These are phyloP conservation scores for Fomitopsis betulina DNA, from an alignment of 1,284 basidiomycete species.

Conservation along the genomic window DNA sequence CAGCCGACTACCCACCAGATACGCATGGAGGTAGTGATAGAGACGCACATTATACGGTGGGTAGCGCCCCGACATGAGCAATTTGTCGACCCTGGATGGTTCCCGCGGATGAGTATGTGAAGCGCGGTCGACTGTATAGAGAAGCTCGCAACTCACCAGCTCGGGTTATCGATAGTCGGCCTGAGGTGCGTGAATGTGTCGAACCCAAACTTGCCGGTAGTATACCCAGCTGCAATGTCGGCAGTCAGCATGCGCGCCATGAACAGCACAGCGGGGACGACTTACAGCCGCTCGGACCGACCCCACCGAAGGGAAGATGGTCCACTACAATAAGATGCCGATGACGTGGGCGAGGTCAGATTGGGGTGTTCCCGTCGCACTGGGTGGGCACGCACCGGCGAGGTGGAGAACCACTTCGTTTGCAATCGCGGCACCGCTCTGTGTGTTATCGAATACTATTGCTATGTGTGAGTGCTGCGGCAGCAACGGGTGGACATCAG, in stretches of 20 bases:
- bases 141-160: conserved; percentile 39
- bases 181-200: conserved; percentile 68
- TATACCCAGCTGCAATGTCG: conserved; percentile 46
- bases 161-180: conserved; percentile 57
- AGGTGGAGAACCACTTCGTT: conserved; percentile 62
- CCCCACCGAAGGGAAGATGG: conserved; percentile 72
- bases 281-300: conserved; percentile 70
- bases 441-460: conserved; percentile 61
- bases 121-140: background rate
- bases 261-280: conserved; percentile 4
- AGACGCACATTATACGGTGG: conserved; percentile 59
- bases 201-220: conserved; percentile 62
- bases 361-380: background rate
- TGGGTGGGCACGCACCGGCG: conserved; percentile 36
- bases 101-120: background rate
- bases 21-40: background rate
- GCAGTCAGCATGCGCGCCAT: background rate
- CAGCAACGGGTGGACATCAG: too few species aligned
- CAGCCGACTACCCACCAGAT: background rate
- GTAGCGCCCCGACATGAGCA: conserved; percentile 50
- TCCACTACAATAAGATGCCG: conserved; percentile 34
- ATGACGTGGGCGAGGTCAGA: background rate
- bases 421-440: conserved; percentile 61
- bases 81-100: conserved; percentile 44
- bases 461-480: background rate